Base-by-base conservation (phyloP, 169 alveolate genomes). In the Babesia bigemina region DNA sequence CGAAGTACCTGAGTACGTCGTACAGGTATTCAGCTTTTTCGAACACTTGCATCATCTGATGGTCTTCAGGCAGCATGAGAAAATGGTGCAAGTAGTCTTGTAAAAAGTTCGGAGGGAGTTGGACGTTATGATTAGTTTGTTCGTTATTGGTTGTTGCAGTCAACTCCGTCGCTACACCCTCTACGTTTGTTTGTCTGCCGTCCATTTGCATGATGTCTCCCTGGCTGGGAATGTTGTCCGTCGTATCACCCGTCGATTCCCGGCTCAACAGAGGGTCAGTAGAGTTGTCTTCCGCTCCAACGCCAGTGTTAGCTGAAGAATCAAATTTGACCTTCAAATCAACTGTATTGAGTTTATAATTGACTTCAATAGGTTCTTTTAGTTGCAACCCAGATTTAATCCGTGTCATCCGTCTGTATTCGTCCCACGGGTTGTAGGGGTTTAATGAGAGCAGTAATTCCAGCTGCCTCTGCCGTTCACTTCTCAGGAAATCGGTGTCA, bases 401-500 rank as follows among this genome's bases (percentile, higher is more conserved):
- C 52, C 36, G 33, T 39, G 56, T 81, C 72, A 81, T 63, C 44
- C 58, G 71, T 16, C 44, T 70, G 56, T 63, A 81, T 42, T 70
- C 66, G 47, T 81, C 88, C 88, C 88, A 81, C 4, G 88, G 88
- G 55, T 81, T 81, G 63, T 81, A 81, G 19, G 76, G 79, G 42
- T 65, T 81, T 14, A 81, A 50, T 16, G 67, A 52, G n/a, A 47
- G 50, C 55, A 81, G 66, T 36, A 71, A 10, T 21, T 73, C 63
- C 0, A 63, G 75, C 65, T 78, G 82, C 48, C 75, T 67, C 52
- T 78, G 62, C 14, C 73, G 13, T 0, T 78, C 75, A 28, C 49
- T 47, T 6, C 47, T 24, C 4, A 77, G 22, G 33, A 77, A 57
- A 11, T 49, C 33, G 19, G 22, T 55, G 44, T 78, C 52, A 26